These are phyloP conservation scores for Rhodamnia rubescens DNA, from an alignment of 345 rosid species.

Conservation along the genomic window DNA sequence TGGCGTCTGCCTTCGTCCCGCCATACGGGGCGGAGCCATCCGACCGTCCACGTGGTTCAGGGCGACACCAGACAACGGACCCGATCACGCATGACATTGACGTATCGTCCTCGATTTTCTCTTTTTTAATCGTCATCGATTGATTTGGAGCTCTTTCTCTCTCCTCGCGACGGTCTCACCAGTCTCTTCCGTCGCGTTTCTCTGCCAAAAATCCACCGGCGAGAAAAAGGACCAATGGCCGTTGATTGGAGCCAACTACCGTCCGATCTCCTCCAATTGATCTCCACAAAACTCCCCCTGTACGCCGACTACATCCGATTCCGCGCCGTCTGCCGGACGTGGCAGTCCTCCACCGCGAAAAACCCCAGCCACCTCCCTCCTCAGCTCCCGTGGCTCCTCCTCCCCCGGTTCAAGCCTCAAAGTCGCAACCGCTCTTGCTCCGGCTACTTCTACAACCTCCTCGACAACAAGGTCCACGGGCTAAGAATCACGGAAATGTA, in stretches of 20 bases:
- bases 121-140: background rate
- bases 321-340: slow-evolving; percentile 27
- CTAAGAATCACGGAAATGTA: slow-evolving; percentile 14
- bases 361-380: slow-evolving; percentile 35
- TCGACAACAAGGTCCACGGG: slow-evolving; percentile 18
- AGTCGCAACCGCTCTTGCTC: background rate
- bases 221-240: slow-evolving; percentile 5
- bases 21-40: background rate
- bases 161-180: background rate
- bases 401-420: slow-evolving; percentile 16
- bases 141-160: background rate
- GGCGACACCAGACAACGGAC: background rate
- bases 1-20: background rate
- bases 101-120: background rate
- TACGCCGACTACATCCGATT: slow-evolving; percentile 39
- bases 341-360: slow-evolving; percentile 24
- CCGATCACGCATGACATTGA: background rate
- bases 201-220: background rate
- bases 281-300: slow-evolving; percentile 16
- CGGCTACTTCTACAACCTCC: slow-evolving; percentile 33
- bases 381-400: slow-evolving; percentile 56
- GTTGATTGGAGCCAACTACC: slow-evolving; percentile 45
- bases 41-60: background rate
- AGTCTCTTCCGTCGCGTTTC: background rate
- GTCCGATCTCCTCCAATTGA: slow-evolving; percentile 22